Base-by-base conservation (phyloP, 257 asterid species). In the Euphrasia confusa region DNA sequence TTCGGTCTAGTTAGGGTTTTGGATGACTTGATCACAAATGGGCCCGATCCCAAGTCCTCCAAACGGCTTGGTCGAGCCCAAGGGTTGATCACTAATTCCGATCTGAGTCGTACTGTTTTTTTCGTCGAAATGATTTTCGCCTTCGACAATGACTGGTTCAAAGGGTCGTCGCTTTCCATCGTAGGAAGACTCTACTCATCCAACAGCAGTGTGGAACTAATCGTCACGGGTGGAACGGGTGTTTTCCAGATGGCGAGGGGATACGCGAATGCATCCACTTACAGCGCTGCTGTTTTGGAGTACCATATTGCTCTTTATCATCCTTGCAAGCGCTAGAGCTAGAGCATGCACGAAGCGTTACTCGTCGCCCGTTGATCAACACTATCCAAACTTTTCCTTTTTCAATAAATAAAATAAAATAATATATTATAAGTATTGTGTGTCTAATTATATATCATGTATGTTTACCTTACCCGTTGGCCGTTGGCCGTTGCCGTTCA, bases 161-260 rank as follows among this genome's bases (percentile, higher is more conserved):
- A 7, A 3, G 76, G 76, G 1, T 61, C 65, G 56, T 45, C 60
- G 11, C 6, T 72, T 14, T 2, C 26, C 24, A 5, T 67, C 24
- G 2, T 40, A 9, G 77, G 77, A 11, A 60, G 73, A 28, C 62
- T 49, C 17, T 53, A 26, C 10, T 6, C 35, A 8, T 0, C 0
- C 13, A 30, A 39, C 2, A 2, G 7, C 2, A 4, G n/a, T 11
- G 63, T 55, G 28, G 77, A 73, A 63, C 7, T 68, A 17, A 54
- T 63, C 4, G 32, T 73, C 10, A 54, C 30, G 10, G 73, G 71
- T 3, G 77, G 77, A 8, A 57, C 71, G 1, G 77, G 77, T 6
- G 53, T 26, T 1, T 68, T 73, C 39, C 63, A 70, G 5, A 37
- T 39, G 12, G 73, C 73, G 0, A 58, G 50, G 0, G 66, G 73